These are phyloP conservation scores for Orychophragmus violaceus DNA, from an alignment of 345 rosid genomes.

Conservation along the genomic window DNA sequence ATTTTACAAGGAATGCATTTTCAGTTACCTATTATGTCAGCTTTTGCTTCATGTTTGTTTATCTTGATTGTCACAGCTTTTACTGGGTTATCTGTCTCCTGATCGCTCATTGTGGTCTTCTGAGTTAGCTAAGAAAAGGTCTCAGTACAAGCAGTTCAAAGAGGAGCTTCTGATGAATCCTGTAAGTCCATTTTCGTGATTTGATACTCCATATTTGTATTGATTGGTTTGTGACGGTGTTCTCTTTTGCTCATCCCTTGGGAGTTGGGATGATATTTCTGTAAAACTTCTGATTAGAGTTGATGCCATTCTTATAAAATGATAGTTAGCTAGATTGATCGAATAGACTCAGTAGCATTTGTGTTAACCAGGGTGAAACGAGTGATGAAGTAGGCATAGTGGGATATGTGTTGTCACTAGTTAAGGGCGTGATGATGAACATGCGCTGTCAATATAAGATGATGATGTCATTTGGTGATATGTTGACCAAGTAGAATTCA, in stretches of 20 bases:
- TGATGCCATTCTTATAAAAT: neutral
- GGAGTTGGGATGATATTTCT: no score
- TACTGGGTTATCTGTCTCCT: constrained; percentile 72
- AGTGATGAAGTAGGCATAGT: neutral
- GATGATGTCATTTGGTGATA: neutral
- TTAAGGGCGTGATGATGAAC: neutral
- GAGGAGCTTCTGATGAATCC: constrained; percentile 93
- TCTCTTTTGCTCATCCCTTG: neutral
- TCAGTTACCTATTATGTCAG: neutral
- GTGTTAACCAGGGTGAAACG: neutral
- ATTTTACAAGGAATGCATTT: neutral
- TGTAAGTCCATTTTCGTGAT: constrained; percentile 42
- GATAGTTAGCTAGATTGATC: neutral
- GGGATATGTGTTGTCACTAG: neutral
- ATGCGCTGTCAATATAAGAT: neutral
- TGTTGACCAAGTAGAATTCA: neutral
- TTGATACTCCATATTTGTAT: neutral
- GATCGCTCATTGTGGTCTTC: constrained; percentile 77
- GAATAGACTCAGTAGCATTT: neutral
- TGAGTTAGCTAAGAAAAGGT: constrained; percentile 81
- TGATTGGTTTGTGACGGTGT: neutral
- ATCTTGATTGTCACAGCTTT: constrained; percentile 50
- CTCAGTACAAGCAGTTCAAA: constrained; percentile 84
- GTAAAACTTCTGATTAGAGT: neutral
- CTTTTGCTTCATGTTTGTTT: constrained; percentile 7